Conservation (phyloP, 768 basidiomycete genomes). For the Lanmaoa pseudosensibilis region DNA sequence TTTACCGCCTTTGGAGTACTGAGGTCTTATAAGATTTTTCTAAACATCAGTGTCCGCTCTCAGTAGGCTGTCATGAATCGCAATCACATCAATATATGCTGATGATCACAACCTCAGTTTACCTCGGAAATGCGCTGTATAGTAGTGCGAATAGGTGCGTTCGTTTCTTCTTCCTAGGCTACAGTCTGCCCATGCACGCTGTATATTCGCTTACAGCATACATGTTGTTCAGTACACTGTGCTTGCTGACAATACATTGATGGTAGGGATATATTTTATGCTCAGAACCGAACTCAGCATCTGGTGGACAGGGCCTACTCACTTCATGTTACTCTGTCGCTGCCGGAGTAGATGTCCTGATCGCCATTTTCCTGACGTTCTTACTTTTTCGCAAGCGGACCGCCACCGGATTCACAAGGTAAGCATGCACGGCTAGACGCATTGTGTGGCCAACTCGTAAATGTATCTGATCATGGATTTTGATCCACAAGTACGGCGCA, state of each 20-base stretch:
- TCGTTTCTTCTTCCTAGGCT: not conserved
- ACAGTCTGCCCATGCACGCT: too few relatives aligned
- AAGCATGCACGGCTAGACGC: not conserved
- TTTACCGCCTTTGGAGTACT: too few relatives aligned
- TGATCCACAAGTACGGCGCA: conserved; percentile 1
- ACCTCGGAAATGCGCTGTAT: not conserved
- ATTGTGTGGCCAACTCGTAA: not conserved
- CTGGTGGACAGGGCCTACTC: not conserved
- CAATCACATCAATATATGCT: not conserved
- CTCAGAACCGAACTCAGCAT: not conserved
- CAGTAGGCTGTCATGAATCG: not conserved
- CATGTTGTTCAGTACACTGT: not conserved
- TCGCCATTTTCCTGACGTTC: not conserved
- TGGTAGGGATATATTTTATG: not conserved
- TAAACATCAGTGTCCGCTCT: not conserved
- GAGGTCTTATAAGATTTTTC: not conserved
- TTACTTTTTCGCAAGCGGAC: conserved; percentile 5
- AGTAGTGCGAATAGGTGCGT: not conserved
- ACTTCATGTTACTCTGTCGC: not conserved
- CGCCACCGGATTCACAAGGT: not conserved
- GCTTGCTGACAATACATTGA: not conserved
- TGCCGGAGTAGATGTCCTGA: conserved; percentile 7
- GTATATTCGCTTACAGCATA: not conserved
- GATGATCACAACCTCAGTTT: conserved; percentile 7
- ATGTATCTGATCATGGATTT: not conserved